Conservation (phyloP, 2,329 filamentous ascomycete genomes). For the Metarhizium rileyi region DNA sequence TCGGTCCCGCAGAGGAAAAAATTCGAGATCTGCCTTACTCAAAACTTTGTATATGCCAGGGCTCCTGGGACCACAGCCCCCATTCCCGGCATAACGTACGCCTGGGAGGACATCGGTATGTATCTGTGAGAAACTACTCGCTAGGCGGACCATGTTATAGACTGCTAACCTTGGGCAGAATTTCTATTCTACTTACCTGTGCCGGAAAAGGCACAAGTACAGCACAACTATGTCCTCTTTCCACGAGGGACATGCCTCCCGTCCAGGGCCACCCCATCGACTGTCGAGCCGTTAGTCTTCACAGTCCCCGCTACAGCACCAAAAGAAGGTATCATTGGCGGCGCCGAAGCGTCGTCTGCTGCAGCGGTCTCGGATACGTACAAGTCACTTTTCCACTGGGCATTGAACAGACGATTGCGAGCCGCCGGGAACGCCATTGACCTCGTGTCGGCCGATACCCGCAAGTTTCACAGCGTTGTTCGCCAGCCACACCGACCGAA, state of each 20-base stretch:
- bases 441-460: slow-evolving; percentile 43
- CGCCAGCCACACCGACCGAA: slow-evolving; percentile 48
- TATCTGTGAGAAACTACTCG: not conserved
- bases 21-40: slow-evolving; percentile 54
- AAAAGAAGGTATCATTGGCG: slow-evolving; percentile 48
- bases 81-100: slow-evolving; percentile 43
- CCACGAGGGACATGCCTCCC: slow-evolving; percentile 45
- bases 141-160: not conserved
- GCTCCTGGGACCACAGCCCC: slow-evolving; percentile 41
- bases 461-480: slow-evolving; percentile 46
- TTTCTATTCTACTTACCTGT: slow-evolving; percentile 55
- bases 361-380: slow-evolving; percentile 48
- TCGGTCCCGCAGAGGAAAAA: slow-evolving; percentile 60
- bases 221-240: slow-evolving; percentile 57
- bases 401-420: slow-evolving; percentile 41
- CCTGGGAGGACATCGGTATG: slow-evolving; percentile 53
- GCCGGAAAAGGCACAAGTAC: slow-evolving; percentile 54
- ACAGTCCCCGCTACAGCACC: slow-evolving; percentile 50
- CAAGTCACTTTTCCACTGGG: slow-evolving; percentile 51
- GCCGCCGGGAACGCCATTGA: slow-evolving; percentile 36
- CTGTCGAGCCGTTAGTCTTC: slow-evolving; percentile 52
- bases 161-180: slow-evolving; percentile 29
- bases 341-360: slow-evolving; percentile 38
- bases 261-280: slow-evolving; percentile 32
- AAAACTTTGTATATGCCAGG: slow-evolving; percentile 48